Percentiles rank a stretch among this genome's conserved stretches.
Conservation (phyloP, 176 grass and related monocot genomes). For the sorghum (Sorghum bicolor) region DNA sequence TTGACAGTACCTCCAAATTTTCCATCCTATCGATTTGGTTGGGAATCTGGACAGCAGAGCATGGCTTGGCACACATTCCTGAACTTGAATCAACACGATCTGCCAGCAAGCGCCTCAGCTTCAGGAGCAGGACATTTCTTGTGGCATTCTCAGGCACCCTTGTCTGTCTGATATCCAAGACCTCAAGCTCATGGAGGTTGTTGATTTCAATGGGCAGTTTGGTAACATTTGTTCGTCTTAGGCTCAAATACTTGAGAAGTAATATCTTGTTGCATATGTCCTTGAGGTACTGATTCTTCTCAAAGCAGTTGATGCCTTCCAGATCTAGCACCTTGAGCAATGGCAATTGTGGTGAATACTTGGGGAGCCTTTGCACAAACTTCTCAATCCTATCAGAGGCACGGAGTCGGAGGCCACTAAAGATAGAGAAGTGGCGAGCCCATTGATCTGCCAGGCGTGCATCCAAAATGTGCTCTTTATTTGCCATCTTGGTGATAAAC, state of each 20-base stretch:
- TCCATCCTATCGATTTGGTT: background rate
- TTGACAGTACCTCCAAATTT: conserved; percentile 10
- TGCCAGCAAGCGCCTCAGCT: background rate
- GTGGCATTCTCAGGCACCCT: background rate
- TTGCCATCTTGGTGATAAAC: background rate
- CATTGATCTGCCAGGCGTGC: background rate
- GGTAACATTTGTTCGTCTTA: background rate
- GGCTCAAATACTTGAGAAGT: conserved; percentile 21
- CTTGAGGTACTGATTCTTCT: background rate
- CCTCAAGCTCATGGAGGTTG: conserved; percentile 15
- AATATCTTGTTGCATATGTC: background rate
- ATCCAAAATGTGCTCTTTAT: background rate
- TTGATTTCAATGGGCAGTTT: conserved; percentile 10
- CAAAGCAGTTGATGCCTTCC: background rate
- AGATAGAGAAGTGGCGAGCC: conserved; percentile 21
- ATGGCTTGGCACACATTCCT: background rate
- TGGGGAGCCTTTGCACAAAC: background rate
- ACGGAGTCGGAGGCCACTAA: background rate
- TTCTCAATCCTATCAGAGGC: background rate
- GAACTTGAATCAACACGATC: background rate
- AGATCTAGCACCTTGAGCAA: conserved; percentile 15
- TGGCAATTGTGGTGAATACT: background rate
- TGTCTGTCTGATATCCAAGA: conserved; percentile 30
- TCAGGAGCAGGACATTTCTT: background rate
- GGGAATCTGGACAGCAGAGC: background rate